Evolutionary conservation across 192 early-diverging fungal genomes (phyloP).

Genomic region (Backusella australiensis): DNA sequence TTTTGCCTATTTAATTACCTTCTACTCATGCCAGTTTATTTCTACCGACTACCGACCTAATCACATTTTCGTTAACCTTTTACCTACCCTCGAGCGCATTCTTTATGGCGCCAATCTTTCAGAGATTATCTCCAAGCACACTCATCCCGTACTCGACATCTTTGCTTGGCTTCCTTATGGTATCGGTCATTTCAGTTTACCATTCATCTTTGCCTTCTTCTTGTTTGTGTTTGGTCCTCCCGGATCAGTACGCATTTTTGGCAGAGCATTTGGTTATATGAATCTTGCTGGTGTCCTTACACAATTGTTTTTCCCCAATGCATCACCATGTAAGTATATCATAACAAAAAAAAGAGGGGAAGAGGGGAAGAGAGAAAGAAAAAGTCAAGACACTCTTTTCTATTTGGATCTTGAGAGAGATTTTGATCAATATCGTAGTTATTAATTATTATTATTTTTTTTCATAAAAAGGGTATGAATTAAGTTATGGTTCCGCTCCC

Average conservation of each 20-base stretch:
- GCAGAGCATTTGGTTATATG: conserved; percentile 60
- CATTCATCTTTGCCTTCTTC: conserved; percentile 46
- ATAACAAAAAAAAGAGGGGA: not conserved
- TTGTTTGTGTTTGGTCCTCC: conserved; percentile 50
- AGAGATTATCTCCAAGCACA: conserved; percentile 48
- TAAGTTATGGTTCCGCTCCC: conserved; percentile 53
- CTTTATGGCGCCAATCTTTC: conserved; percentile 63
- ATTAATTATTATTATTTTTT: not conserved
- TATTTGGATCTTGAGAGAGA: not conserved
- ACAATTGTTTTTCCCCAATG: conserved; percentile 60
- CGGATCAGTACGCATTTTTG: conserved; percentile 50
- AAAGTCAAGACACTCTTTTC: not conserved
- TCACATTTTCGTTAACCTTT: conserved; percentile 58
- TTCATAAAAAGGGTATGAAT: conserved; percentile 58
- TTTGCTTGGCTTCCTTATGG: conserved; percentile 71
- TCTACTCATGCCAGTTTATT: conserved; percentile 53
- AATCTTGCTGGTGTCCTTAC: conserved; percentile 65
- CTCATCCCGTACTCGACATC: conserved; percentile 51
- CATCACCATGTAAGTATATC: conserved; percentile 61
- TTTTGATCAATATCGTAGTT: not conserved
- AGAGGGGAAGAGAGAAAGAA: not conserved
- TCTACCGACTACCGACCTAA: conserved; percentile 46
- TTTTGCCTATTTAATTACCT: conserved; percentile 50
- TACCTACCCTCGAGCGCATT: conserved; percentile 63
- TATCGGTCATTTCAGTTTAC: conserved; percentile 62